These are phyloP conservation scores for Zopfia rhizophila DNA, from an alignment of 2,329 filamentous ascomycete species.

Conservation along the genomic window DNA sequence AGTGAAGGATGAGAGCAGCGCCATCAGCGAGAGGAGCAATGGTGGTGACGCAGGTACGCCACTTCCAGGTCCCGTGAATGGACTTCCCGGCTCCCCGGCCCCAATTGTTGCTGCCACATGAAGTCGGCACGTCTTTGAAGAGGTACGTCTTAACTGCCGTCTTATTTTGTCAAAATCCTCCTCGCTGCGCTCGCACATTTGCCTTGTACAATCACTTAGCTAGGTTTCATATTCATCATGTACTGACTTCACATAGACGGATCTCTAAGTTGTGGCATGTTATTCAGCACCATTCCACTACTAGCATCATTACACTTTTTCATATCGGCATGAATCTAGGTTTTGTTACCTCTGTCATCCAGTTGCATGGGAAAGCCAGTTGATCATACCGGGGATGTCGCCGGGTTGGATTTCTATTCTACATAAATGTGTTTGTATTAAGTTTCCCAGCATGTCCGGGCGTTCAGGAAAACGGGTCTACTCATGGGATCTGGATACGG, in stretches of 20 bases:
- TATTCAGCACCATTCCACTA: background rate
- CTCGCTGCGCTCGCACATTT: background rate
- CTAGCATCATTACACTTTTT: background rate
- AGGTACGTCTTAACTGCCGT: slow-evolving; percentile 12
- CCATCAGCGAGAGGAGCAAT: slow-evolving; percentile 69
- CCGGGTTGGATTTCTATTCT: slow-evolving; percentile 18
- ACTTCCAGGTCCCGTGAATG: slow-evolving; percentile 54
- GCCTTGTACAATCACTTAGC: no score
- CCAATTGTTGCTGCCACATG: slow-evolving; percentile 45
- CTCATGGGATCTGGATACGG: slow-evolving; percentile 30
- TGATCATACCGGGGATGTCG: background rate
- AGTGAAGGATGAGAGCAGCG: slow-evolving; percentile 67
- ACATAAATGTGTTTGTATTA: slow-evolving; percentile 20
- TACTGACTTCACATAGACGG: no score
- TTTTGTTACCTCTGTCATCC: slow-evolving; percentile 16
- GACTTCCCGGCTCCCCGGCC: slow-evolving; percentile 63
- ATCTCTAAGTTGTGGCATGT: no score
- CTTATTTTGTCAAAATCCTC: background rate
- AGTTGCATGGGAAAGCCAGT: background rate
- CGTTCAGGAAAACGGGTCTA: slow-evolving; percentile 32
- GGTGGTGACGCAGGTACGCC: slow-evolving; percentile 59
- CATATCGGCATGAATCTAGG: background rate
- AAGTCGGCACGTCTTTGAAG: slow-evolving; percentile 10
- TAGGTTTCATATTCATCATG: slow-evolving; percentile 1
- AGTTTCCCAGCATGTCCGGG: slow-evolving; percentile 32